Percentiles rank a stretch among this genome's conserved stretches.
Conservation (phyloP, 306 rosid species). For the Calophaca sinica region DNA sequence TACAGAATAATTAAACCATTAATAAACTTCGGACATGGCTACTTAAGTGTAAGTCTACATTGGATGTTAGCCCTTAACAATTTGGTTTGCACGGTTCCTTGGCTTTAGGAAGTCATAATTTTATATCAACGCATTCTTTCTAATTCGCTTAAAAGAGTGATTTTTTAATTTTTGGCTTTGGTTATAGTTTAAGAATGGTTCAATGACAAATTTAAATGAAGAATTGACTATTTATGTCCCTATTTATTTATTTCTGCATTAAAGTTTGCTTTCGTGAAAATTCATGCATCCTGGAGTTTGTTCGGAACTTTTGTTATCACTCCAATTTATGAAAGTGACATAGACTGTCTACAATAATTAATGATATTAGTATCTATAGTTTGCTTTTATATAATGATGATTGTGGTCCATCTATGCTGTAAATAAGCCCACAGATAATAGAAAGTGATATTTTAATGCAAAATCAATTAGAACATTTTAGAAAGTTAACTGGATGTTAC, state of each 20-base stretch:
- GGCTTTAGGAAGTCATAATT: constrained; percentile 6
- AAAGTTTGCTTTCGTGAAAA: constrained; percentile 5
- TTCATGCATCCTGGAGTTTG: constrained; percentile 5
- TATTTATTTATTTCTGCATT: not conserved
- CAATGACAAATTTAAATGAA: not conserved
- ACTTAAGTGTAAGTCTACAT: constrained; percentile 9
- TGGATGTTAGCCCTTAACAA: not conserved
- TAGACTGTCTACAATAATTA: constrained; percentile 12
- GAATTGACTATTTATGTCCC: not conserved
- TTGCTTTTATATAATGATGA: not conserved
- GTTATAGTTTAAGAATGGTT: not conserved
- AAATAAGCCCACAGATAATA: not conserved
- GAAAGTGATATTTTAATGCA: constrained; percentile 23
- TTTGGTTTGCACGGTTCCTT: constrained; percentile 20
- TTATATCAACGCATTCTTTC: constrained; percentile 13
- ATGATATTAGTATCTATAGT: constrained; percentile 1
- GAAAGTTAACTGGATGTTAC: constrained; percentile 12
- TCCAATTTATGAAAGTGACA: not conserved
- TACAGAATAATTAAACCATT: not conserved
- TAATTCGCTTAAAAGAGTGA: not conserved
- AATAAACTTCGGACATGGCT: not conserved
- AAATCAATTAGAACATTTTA: constrained; percentile 13
- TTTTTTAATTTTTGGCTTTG: not conserved
- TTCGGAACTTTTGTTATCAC: constrained; percentile 11
- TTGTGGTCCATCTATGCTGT: not conserved